Evolutionary conservation across 345 rosid genomes (phyloP), one percentile per base, ranked within the genome.

Genomic region (Brassica incana): DNA sequence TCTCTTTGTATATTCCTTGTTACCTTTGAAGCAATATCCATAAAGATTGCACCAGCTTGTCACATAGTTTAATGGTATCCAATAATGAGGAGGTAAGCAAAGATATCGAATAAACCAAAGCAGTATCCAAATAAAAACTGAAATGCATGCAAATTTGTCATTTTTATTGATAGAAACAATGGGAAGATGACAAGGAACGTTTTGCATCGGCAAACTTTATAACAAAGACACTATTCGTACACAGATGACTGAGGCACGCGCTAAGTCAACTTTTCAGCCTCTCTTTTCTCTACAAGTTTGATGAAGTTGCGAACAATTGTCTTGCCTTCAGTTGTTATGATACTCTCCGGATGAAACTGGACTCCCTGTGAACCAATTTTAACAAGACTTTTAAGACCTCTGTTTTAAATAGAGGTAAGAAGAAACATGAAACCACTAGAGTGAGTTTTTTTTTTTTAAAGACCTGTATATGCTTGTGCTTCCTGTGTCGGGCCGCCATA

Each of bases 311-410:
- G 67, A n/a, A 93, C 89, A 20, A 90, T 90, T 2, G 40, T 87
- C 90, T 81, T 93, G 77, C 98, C 97, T 81, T 92, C 92, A 0
- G 77, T 61, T 58, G 95, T 91, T 81, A 96, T 90, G 71, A 96
- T 96, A 89, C 99, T 93, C 69, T 93, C 98, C 0, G 97, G 99
- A 87, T 93, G 98, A 84, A 96, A 93, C 65, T 92, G 98, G 25
- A 93, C 99, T 11, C 99, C 98, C 98, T 96, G 89, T 45, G 29
- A 33, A 30, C 65, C 69, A 40, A 72, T 15, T 1, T 40, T 65
- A 25, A 45, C 35, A 81, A 56, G 35, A 64, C 56, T 36, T 4
- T 80, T 1, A 60, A 73, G 10, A 80, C 32, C 25, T 61, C 1
- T 35, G 27, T 25, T 25, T 74, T 15, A 0, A 36, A 25, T 33